A percentile compares a stretch with the other conserved stretches of the same genome.
Conservation (phyloP, 2,329 filamentous ascomycete species). For the Colletotrichum sublineola region DNA sequence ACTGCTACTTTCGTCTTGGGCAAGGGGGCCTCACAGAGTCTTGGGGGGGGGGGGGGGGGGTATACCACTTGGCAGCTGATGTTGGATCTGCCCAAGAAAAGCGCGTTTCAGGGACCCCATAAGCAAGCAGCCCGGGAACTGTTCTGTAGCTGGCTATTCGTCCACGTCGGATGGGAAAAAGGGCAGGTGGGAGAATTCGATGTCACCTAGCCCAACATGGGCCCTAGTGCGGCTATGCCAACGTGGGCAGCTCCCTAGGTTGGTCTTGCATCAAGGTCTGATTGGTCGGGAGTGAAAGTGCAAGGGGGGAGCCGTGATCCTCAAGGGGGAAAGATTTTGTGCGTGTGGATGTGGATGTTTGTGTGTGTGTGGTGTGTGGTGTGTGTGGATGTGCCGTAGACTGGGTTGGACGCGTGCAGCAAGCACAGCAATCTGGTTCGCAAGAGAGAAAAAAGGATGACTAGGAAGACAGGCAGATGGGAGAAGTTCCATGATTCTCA, state of each 20-base stretch:
- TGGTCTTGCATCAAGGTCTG: not conserved
- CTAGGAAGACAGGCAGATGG: not conserved
- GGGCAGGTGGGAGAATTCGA: conserved; percentile 27
- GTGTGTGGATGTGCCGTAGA: not conserved
- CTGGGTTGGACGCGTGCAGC: not conserved
- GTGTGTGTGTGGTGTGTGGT: not conserved
- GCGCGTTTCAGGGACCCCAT: conserved; percentile 23
- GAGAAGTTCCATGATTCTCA: conserved; percentile 6
- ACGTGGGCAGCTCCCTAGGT: conserved; percentile 21
- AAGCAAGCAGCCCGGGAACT: not conserved
- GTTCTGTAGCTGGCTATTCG: conserved; percentile 15
- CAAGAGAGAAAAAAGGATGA: not conserved
- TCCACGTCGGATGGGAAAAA: conserved; percentile 11
- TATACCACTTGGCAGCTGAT: conserved; percentile 18
- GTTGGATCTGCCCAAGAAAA: conserved; percentile 13
- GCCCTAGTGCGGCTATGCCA: conserved; percentile 28
- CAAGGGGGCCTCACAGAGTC: conserved; percentile 10
- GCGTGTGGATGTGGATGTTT: conserved; percentile 8
- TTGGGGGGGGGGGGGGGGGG: not conserved
- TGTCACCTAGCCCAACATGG: conserved; percentile 30
- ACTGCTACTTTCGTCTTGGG: not conserved
- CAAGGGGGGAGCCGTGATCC: conserved; percentile 34
- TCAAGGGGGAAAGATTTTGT: conserved; percentile 10
- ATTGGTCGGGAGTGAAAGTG: conserved; percentile 26
- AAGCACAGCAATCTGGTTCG: not conserved